A percentile compares a stretch with the other conserved stretches of the same genome.
Evolutionary conservation across 345 rosid genomes (phyloP).

Genomic region (Eucalyptus erythrocorys): DNA sequence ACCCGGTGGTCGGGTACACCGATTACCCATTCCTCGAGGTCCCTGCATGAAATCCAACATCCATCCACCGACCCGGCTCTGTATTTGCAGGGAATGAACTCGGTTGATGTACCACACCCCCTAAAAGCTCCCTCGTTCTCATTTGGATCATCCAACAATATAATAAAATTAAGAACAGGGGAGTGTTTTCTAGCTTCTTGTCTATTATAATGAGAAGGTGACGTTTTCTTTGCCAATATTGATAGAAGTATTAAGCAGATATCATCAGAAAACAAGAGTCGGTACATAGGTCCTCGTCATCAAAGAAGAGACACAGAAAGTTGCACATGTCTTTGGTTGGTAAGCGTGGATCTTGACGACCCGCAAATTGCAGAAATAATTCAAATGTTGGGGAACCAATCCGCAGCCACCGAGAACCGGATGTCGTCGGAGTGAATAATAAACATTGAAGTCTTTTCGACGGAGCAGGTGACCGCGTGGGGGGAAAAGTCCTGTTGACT

Average conservation of each 20-base stretch:
- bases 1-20: constrained; percentile 5
- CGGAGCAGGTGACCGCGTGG: background rate
- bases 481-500: background rate
- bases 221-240: background rate
- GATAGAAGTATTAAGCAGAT: background rate
- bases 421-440: background rate
- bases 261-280: background rate
- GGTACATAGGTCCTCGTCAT: background rate
- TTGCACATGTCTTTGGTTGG: background rate
- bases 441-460: background rate
- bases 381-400: background rate
- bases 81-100: background rate
- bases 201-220: background rate
- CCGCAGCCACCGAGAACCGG: background rate
- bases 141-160: background rate
- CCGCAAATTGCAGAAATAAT: background rate
- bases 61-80: background rate
- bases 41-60: background rate
- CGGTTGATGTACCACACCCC: background rate
- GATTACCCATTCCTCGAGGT: constrained; percentile 3
- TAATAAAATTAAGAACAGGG: background rate
- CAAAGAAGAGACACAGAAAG: background rate
- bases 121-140: background rate
- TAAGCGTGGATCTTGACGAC: background rate
- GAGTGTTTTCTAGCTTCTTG: background rate